Conservation (phyloP, 306 rosid genomes). For the Leucaena leucocephala region DNA sequence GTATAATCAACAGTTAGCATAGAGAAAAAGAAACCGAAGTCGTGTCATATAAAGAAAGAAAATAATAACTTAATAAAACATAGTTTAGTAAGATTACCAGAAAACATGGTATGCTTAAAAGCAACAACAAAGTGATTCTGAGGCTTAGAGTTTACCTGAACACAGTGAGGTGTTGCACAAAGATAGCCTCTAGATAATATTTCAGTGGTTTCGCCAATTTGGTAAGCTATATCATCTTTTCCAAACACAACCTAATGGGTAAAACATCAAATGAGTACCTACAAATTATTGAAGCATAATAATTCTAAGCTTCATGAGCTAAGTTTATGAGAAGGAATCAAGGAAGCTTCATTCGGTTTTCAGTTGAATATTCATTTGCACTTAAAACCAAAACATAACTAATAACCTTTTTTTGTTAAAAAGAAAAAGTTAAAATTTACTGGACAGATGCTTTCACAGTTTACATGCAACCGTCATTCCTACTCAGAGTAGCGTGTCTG, state of each 20-base stretch:
- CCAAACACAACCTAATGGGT: constrained; percentile 72
- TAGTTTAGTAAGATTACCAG: constrained; percentile 4
- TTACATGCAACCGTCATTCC: constrained; percentile 7
- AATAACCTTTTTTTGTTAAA: not conserved
- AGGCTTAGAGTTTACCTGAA: constrained; percentile 56
- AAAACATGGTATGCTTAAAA: constrained; percentile 1
- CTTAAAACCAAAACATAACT: constrained; percentile 6
- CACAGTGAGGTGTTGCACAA: constrained; percentile 98
- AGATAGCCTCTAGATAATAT: constrained; percentile 87
- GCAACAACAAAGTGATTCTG: not conserved
- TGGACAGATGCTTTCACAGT: constrained; percentile 23
- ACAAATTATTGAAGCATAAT: constrained; percentile 21
- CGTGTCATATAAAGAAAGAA: not conserved
- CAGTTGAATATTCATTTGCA: not conserved
- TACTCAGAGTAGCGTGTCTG: constrained; percentile 12
- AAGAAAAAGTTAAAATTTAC: not conserved
- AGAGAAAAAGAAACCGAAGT: constrained; percentile 2
- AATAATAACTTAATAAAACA: not conserved
- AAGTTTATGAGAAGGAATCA: not conserved
- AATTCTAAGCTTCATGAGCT: constrained; percentile 18
- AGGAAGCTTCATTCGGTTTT: not conserved
- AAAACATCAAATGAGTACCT: constrained; percentile 25
- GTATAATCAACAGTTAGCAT: constrained; percentile 23
- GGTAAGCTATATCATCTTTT: constrained; percentile 87
- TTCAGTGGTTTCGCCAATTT: constrained; percentile 96